phyloP scores from a whole-genome alignment of 441 rosid species.

The Kokia cookei region DNA sequence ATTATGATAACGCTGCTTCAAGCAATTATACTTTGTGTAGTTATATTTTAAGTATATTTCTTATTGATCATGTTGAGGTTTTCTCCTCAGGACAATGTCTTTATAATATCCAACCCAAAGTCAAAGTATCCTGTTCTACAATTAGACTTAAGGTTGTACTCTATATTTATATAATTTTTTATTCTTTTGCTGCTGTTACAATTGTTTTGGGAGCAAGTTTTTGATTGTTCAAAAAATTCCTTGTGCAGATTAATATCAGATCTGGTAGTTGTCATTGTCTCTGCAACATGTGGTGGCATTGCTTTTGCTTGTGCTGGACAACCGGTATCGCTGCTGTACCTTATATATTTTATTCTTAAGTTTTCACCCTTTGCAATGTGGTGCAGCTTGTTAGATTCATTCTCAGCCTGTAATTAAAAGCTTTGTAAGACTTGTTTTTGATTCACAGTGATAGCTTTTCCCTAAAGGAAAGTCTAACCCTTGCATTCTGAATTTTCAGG shows the following conservation, averaged over 20 bases:
- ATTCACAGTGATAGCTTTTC: slow-evolving; percentile 2
- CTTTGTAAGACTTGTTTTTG: not conserved
- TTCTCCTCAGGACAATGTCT: slow-evolving; percentile 67
- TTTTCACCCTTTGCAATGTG: not conserved
- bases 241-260: slow-evolving; percentile 81
- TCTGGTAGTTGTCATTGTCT: slow-evolving; percentile 89
- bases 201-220: not conserved
- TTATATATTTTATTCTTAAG: slow-evolving; percentile 7
- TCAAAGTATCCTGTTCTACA: slow-evolving; percentile 89
- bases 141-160: slow-evolving; percentile 69
- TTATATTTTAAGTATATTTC: not conserved
- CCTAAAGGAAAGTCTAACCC: slow-evolving; percentile 6
- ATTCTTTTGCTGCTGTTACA: not conserved
- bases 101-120: slow-evolving; percentile 90
- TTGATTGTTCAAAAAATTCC: slow-evolving; percentile 11
- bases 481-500: slow-evolving; percentile 47
- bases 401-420: not conserved
- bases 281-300: slow-evolving; percentile 98
- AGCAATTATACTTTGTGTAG: not conserved
- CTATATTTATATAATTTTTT: not conserved
- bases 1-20: not conserved
- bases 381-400: not conserved
- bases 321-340: slow-evolving; percentile 43
- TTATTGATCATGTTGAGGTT: slow-evolving; percentile 2
- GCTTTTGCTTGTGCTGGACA: slow-evolving; percentile 99